Evolutionary conservation across 176 grass and related monocot species (phyloP).

Genomic region (Zizania latifolia): DNA sequence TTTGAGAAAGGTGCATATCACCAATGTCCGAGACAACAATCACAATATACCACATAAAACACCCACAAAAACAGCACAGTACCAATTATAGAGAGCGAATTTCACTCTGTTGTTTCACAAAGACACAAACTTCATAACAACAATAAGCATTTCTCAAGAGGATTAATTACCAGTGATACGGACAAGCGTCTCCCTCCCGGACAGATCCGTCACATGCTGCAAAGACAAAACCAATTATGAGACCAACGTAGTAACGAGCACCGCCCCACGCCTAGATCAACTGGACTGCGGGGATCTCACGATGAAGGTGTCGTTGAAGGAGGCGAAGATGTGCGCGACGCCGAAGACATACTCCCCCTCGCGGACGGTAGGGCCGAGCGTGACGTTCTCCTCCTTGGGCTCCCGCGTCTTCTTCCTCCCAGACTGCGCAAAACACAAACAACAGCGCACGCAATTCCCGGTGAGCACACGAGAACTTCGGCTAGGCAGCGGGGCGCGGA

Average conservation of each 20-base stretch:
- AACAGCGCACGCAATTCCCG: not conserved
- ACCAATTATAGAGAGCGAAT: too few relatives aligned
- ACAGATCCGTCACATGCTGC: constrained; percentile 92
- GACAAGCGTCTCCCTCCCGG: constrained; percentile 82
- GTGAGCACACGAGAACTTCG: not conserved
- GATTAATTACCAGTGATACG: constrained; percentile 66
- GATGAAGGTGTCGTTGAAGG: constrained; percentile 84
- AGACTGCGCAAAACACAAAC: constrained; percentile 28
- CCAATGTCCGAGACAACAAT: not conserved
- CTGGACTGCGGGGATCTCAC: constrained; percentile 30
- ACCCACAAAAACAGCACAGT: not conserved
- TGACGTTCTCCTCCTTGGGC: constrained; percentile 76
- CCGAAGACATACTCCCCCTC: constrained; percentile 62
- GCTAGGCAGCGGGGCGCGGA: not conserved
- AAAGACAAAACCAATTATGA: constrained; percentile 2
- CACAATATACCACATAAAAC: not conserved
- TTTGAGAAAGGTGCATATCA: not conserved
- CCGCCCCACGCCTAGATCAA: not conserved
- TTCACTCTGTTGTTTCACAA: not conserved
- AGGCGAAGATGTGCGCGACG: constrained; percentile 60
- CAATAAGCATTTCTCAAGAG: not conserved
- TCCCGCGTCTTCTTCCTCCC: constrained; percentile 55
- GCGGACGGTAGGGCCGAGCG: constrained; percentile 60
- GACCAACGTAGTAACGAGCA: not conserved
- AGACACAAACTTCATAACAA: not conserved